Base-by-base conservation (phyloP, 2,329 filamentous ascomycete genomes). In the Rachicladosporium sp. region DNA sequence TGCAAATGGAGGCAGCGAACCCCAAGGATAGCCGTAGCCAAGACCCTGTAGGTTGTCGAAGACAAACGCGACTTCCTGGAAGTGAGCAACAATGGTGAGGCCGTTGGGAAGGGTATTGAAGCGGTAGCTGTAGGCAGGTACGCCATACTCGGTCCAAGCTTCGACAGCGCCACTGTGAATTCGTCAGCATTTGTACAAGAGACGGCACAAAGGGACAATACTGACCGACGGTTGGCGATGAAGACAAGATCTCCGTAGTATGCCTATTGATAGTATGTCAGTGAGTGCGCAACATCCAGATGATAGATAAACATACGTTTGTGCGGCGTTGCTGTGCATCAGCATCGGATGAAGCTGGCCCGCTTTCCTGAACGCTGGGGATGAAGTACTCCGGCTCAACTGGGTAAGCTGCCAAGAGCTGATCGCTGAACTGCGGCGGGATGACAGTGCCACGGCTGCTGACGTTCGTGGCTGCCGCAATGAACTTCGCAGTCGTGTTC, bases 51-150 rank as follows among this genome's bases (percentile, higher is more conserved):
- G 52, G 48, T 70, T 69, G 48, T 65, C 51, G 50, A 70, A 69
- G 2, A 67, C 63, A 37, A 66, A 69, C 0, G 62, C 53, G 0
- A 69, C 62, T 50, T 70, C 66, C 45, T 67, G 63, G 52, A 77
- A 78, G 52, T 78, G 75, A 0, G 67, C 66, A 0, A 66, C 68
- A 1, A 69, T 70, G 1, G 58, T 51, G 1, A 67, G 47, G 7
- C 71, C 68, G 3, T 65, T 62, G 0, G 67, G 58, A 10, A 68
- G 57, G 6, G 73, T 72, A 50, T 80, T 74, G 64, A 80, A 80
- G 35, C 72, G 68, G 59, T 78, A 80, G 50, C 69, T 72, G 61
- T 76, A 80, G 7, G 71, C 71, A 5, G 69, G 61, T 2, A 73
- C 50, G 10, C 61, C 59, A 23, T 62, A 56, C 7, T 59, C 58